Percentiles rank a stretch among this genome's conserved stretches.
These are phyloP conservation scores for Polychaeton citri DNA, from an alignment of 2,329 filamentous ascomycete species.

Conservation along the genomic window DNA sequence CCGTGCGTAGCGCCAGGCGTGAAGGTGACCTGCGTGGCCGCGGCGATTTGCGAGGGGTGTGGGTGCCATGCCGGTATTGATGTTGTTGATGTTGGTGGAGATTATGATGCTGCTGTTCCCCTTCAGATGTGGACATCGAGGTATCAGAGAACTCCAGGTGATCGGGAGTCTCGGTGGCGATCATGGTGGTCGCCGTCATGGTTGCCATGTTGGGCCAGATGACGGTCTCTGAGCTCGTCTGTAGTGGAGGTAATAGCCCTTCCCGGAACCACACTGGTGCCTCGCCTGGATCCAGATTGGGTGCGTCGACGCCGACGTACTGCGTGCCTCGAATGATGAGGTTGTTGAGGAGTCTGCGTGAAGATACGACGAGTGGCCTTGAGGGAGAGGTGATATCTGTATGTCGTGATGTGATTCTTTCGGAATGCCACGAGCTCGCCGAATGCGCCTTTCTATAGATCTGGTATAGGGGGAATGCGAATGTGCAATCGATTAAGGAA, in stretches of 20 bases:
- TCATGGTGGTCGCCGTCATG: conserved; percentile 7
- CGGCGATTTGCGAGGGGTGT: conserved; percentile 1
- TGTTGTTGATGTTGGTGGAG: conserved; percentile 3
- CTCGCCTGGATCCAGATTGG: conserved; percentile 18
- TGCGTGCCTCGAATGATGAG: neutral
- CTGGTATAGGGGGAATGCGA: conserved; percentile 2
- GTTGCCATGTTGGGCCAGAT: conserved; percentile 7
- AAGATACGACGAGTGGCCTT: conserved; percentile 1
- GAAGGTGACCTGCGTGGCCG: conserved; percentile 11
- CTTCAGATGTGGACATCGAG: conserved; percentile 11
- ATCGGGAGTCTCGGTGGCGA: conserved; percentile 15
- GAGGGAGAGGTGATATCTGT: neutral
- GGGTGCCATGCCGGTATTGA: conserved; percentile 2
- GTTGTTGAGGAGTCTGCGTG: no score
- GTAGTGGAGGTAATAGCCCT: conserved; percentile 10
- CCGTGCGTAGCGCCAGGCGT: conserved; percentile 22
- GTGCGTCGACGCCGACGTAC: neutral
- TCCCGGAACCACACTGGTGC: conserved; percentile 21
- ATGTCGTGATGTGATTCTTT: conserved; percentile 3
- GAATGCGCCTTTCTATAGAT: neutral
- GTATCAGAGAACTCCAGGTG: conserved; percentile 13
- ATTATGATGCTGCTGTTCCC: conserved; percentile 3
- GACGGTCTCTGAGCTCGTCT: no score
- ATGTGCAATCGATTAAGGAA: no score
- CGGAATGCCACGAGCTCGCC: no score